These are phyloP conservation scores for Epichloe sibirici DNA, from an alignment of 2,329 filamentous ascomycete genomes.

Conservation along the genomic window DNA sequence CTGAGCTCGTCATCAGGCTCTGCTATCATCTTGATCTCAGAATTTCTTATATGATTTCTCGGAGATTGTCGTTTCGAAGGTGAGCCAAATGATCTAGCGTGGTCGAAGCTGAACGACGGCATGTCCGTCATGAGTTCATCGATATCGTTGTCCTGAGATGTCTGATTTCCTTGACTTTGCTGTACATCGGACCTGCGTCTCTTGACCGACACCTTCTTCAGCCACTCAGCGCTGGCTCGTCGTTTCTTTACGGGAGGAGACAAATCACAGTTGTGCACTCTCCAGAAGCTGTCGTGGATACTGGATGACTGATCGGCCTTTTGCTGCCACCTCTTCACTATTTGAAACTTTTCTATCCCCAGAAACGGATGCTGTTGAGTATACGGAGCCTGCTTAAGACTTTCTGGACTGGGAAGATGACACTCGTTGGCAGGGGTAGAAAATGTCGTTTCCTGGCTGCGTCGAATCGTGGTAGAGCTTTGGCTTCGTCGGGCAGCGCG, in stretches of 20 bases:
- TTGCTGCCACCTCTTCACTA: conserved; percentile 22
- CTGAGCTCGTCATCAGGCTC: conserved; percentile 9
- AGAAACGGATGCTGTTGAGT: conserved; percentile 18
- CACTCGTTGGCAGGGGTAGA: conserved; percentile 17
- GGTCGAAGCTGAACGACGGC: conserved; percentile 3
- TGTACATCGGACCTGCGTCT: conserved; percentile 12
- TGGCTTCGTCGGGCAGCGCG: not conserved
- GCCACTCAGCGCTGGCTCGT: conserved; percentile 18
- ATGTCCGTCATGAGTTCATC: conserved; percentile 9
- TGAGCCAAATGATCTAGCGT: not conserved
- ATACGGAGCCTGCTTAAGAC: conserved; percentile 22
- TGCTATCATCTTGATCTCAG: not conserved
- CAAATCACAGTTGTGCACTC: conserved; percentile 4
- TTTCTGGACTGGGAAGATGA: conserved; percentile 30
- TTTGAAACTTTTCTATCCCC: conserved; percentile 18
- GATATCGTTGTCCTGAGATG: conserved; percentile 4
- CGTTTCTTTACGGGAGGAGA: conserved; percentile 13
- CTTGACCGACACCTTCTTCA: conserved; percentile 20
- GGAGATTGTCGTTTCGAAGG: conserved; percentile 9
- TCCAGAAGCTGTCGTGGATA: conserved; percentile 12
- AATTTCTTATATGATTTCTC: conserved; percentile 1
- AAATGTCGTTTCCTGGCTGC: conserved; percentile 6
- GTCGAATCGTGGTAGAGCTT: conserved; percentile 5
- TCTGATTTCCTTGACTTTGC: not conserved
- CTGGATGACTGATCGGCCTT: conserved; percentile 6